Evolutionary conservation across 352 stramenopile species (phyloP).

Genomic region (Peronospora farinosa): DNA sequence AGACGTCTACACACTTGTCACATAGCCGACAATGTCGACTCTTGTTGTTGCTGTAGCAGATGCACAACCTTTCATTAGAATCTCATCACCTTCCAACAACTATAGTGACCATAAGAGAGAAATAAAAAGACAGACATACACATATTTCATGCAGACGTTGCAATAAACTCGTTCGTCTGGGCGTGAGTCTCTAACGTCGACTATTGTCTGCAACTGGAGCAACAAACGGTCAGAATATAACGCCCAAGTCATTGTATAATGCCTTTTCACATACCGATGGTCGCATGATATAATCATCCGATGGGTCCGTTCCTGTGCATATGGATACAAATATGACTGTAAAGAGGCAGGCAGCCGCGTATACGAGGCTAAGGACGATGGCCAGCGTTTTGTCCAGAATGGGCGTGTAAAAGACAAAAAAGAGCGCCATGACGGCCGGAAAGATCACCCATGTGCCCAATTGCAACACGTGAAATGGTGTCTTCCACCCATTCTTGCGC

Average conservation of each 20-base stretch:
- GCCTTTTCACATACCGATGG: conserved; percentile 30
- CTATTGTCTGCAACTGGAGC: conserved; percentile 21
- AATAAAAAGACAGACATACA: conserved; percentile 43
- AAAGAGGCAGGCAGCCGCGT: conserved; percentile 43
- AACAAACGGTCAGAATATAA: background rate
- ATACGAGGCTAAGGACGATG: conserved; percentile 51
- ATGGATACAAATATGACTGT: conserved; percentile 46
- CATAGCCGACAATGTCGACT: conserved; percentile 92
- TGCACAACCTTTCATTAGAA: conserved; percentile 1
- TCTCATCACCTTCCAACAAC: background rate
- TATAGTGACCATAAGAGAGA: background rate
- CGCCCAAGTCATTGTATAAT: too few relatives aligned
- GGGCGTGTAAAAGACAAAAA: conserved; percentile 79
- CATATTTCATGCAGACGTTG: conserved; percentile 85
- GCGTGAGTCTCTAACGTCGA: conserved; percentile 25
- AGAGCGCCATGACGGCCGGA: conserved; percentile 68
- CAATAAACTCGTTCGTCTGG: conserved; percentile 68
- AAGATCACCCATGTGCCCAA: conserved; percentile 81
- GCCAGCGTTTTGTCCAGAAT: conserved; percentile 44
- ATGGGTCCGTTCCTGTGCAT: conserved; percentile 72
- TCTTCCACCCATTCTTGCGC: conserved; percentile 75
- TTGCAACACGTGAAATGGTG: conserved; percentile 78
- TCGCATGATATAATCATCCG: conserved; percentile 64
- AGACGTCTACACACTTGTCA: conserved; percentile 93
- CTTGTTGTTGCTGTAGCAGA: conserved; percentile 60